These are phyloP conservation scores for Colletotrichum orbiculare DNA, from an alignment of 2,329 filamentous ascomycete genomes.

Conservation along the genomic window DNA sequence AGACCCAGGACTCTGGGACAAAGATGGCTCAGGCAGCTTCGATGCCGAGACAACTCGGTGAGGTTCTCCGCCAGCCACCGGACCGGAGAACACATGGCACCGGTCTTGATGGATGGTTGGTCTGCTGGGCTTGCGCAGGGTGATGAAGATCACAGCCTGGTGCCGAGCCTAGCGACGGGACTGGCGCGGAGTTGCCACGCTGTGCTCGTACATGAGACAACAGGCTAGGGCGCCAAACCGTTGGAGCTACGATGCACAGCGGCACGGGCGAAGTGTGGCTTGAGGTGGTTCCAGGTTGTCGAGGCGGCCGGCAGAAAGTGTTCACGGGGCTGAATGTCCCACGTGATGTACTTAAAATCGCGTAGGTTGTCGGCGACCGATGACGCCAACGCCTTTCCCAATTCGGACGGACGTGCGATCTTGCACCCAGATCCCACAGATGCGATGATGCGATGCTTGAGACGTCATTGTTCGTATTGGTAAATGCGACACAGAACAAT, in stretches of 20 bases:
- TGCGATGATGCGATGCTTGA: neutral
- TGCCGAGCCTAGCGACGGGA: slow-evolving; percentile 14
- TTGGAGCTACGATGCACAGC: slow-evolving; percentile 6
- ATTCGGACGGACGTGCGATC: slow-evolving; percentile 11
- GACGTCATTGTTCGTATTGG: neutral
- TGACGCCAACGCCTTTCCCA: slow-evolving; percentile 31
- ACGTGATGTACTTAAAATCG: slow-evolving; percentile 24
- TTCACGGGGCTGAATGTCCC: slow-evolving; percentile 17
- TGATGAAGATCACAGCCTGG: neutral
- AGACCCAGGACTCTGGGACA: too few species aligned
- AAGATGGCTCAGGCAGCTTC: too few species aligned
- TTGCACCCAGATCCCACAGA: slow-evolving; percentile 7
- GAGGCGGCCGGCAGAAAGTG: slow-evolving; percentile 26
- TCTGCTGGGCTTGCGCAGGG: neutral
- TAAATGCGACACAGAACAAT: neutral
- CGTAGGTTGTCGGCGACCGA: slow-evolving; percentile 14
- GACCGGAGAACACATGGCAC: slow-evolving; percentile 8
- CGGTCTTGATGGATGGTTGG: too few species aligned
- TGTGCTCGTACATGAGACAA: neutral
- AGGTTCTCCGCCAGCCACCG: neutral
- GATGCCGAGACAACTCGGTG: too few species aligned
- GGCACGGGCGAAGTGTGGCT: slow-evolving; percentile 16
- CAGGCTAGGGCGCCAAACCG: slow-evolving; percentile 14
- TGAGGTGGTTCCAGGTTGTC: slow-evolving; percentile 25
- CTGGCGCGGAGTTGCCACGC: neutral